phyloP scores from a whole-genome alignment of 345 rosid species.

The Adansonia digitata region DNA sequence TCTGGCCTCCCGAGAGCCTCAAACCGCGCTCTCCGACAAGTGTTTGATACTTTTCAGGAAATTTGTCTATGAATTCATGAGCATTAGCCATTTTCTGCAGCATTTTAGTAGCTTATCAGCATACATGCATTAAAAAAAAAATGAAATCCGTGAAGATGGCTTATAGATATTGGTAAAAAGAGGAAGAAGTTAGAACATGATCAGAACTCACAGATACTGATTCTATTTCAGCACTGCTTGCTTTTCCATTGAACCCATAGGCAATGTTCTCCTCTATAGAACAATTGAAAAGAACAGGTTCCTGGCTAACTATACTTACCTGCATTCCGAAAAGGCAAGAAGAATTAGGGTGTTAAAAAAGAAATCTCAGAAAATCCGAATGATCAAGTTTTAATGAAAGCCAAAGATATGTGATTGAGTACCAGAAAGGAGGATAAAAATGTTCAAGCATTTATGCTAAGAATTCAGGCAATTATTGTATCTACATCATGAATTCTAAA shows the following conservation, averaged over 20 bases:
- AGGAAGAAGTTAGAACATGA: not conserved
- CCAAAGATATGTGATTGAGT: not conserved
- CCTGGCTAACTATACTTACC: constrained; percentile 98
- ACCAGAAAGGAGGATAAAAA: not conserved
- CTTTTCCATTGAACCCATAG: constrained; percentile 66
- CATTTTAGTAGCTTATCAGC: constrained; percentile 5
- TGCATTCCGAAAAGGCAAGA: constrained; percentile 22
- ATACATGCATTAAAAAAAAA: not conserved
- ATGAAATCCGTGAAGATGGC: not conserved
- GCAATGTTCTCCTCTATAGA: constrained; percentile 51
- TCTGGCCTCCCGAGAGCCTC: constrained; percentile 95
- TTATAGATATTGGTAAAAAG: not conserved
- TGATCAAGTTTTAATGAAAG: not conserved
- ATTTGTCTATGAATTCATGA: constrained; percentile 69
- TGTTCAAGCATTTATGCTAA: not conserved
- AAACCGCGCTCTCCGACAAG: constrained; percentile 86
- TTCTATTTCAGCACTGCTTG: constrained; percentile 49
- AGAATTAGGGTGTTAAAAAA: not conserved
- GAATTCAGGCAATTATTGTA: not conserved
- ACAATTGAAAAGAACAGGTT: constrained; percentile 71
- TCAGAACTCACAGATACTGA: constrained; percentile 55
- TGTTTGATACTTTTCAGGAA: constrained; percentile 77
- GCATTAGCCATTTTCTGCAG: constrained; percentile 95
- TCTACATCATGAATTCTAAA: not conserved
- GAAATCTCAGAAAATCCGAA: not conserved